Base-by-base conservation (phyloP, 1,139 yeast species). In the Yamadazyma taylorii region DNA sequence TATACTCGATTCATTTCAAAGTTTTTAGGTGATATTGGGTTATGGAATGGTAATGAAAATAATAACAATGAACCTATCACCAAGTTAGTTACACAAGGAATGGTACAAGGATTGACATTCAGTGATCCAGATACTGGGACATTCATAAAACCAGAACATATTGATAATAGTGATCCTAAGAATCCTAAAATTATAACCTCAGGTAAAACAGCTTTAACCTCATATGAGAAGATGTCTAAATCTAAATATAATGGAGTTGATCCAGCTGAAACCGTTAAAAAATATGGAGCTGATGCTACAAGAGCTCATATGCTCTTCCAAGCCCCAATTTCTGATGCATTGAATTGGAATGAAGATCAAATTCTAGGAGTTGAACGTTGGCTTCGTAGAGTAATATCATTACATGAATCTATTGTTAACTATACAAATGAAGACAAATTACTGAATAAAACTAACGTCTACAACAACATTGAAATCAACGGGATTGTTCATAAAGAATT, bases 161-260 rank as follows among this genome's bases (percentile, higher is more conserved):
- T 62, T 2, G 82, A 77, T 37, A 36, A 61, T 2, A 42, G 63
- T 1, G 60, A 63, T 28, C 59, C 73, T 0, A 17, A 35, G 5
- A 53, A 59, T 5, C 83, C 85, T 3, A 50, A 60, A 9, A 66
- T 86, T 5, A 68, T 57, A 19, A 64, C 58, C 0, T 69, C 83
- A 0, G 85, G 84, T 1, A 55, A 59, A 33, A 45, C 52, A 0
- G 87, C 96, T 0, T 43, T 44, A 0, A 57, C 86, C 1, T 65
- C 86, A 0, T 88, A 61, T 55, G 97, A 92, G 55, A 92, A 92
- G 56, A 92, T 92, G 98, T 89, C 97, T 1, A 92, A 92, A 60
- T 89, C 97, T 1, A 92, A 92, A 55, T 80, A 80, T 53, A 92
- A 92, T 53, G 98, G 98, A 12, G 96, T 87, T 3, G 96, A 90